phyloP scores from a whole-genome alignment of 352 stramenopile species.

The Globisporangium canariense region DNA sequence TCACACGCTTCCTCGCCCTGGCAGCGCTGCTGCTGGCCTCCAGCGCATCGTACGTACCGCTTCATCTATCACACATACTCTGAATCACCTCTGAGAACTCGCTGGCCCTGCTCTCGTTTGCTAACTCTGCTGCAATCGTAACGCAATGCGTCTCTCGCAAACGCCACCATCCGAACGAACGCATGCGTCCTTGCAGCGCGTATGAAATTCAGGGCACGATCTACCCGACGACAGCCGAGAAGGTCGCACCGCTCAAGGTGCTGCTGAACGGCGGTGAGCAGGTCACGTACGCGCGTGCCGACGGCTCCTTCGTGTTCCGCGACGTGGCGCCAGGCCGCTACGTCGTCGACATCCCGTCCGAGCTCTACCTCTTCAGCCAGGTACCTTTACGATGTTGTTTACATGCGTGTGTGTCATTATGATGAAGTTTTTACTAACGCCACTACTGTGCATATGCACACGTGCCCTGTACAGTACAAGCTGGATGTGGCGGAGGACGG shows the following conservation, averaged over 20 bases:
- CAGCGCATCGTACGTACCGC: slow-evolving; percentile 15
- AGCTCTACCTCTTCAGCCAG: slow-evolving; percentile 71
- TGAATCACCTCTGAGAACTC: not conserved
- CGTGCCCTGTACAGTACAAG: not conserved
- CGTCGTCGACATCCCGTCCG: slow-evolving; percentile 68
- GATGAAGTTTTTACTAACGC: not conserved
- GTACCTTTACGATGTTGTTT: slow-evolving; percentile 7
- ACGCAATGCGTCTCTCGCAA: slow-evolving; percentile 7
- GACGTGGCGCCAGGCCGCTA: slow-evolving; percentile 69
- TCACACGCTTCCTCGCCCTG: slow-evolving; percentile 30
- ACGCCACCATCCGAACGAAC: no score
- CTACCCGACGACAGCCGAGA: slow-evolving; percentile 43
- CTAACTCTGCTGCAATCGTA: not conserved
- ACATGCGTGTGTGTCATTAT: not conserved
- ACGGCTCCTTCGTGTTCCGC: slow-evolving; percentile 73
- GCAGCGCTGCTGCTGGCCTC: slow-evolving; percentile 31
- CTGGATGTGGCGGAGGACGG: slow-evolving; percentile 14
- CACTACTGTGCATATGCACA: no score
- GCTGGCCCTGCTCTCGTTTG: not conserved
- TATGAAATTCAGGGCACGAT: slow-evolving; percentile 61
- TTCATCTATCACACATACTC: not conserved
- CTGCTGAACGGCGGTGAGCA: slow-evolving; percentile 75
- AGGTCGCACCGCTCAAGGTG: slow-evolving; percentile 58
- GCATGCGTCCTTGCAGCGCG: slow-evolving; percentile 19
- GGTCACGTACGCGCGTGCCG: slow-evolving; percentile 54